phyloP scores from a whole-genome alignment of 176 grass and related monocot species.

The Phyllostachys edulis region DNA sequence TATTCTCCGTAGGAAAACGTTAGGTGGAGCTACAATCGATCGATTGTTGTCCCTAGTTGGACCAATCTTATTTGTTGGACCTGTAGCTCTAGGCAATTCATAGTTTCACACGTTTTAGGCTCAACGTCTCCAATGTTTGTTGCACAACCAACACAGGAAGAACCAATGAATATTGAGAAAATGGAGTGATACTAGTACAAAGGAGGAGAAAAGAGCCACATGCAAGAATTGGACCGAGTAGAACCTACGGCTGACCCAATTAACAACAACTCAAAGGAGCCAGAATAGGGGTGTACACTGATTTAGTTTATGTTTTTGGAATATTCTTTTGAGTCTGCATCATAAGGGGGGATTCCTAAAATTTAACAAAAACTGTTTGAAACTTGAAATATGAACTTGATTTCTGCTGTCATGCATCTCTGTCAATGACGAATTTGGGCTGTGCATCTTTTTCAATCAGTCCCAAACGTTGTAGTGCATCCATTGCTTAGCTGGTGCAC shows the following conservation, averaged over 20 bases:
- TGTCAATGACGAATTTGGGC: neutral
- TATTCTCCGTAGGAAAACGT: neutral
- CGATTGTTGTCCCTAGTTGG: no score
- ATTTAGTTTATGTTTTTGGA: neutral
- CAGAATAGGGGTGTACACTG: neutral
- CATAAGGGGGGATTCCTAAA: neutral
- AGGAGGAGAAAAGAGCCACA: neutral
- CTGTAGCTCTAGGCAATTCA: neutral
- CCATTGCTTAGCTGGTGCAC: no score
- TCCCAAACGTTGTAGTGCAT: neutral
- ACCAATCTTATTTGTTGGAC: neutral
- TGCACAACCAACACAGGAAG: neutral
- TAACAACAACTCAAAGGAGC: neutral
- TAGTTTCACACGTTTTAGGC: neutral
- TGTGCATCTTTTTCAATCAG: neutral
- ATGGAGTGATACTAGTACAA: neutral
- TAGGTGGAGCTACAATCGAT: no score
- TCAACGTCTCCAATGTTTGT: neutral
- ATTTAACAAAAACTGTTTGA: neutral
- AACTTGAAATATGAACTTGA: neutral
- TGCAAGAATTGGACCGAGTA: neutral
- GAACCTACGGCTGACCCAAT: neutral
- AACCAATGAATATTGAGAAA: neutral
- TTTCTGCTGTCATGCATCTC: neutral
- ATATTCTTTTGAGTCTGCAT: neutral